phyloP scores from a whole-genome alignment of 2,329 filamentous ascomycete species.

The Claviceps paspali region DNA sequence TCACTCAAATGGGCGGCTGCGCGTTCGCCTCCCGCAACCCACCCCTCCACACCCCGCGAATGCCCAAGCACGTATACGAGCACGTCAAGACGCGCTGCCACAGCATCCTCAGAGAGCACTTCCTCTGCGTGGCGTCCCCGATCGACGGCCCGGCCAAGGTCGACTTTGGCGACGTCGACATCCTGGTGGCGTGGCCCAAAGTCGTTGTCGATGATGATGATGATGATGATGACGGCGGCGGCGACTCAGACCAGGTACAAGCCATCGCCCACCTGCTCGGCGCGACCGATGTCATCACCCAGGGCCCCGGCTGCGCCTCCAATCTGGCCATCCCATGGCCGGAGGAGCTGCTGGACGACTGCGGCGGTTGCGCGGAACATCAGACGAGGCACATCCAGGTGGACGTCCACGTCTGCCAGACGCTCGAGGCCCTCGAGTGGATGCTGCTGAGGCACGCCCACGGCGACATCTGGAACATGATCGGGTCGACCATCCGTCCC shows the following conservation, averaged over 20 bases:
- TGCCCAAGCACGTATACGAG: constrained; percentile 43
- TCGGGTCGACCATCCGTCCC: constrained; percentile 48
- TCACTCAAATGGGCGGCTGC: constrained; percentile 48
- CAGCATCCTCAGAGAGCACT: constrained; percentile 33
- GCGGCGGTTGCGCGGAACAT: not conserved
- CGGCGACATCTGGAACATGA: constrained; percentile 52
- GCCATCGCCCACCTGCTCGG: constrained; percentile 20
- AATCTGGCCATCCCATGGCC: constrained; percentile 45
- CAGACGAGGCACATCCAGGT: constrained; percentile 43
- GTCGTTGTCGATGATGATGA: too few relatives aligned
- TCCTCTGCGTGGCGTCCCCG: constrained; percentile 39
- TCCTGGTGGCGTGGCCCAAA: constrained; percentile 36
- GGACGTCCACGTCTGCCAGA: constrained; percentile 44
- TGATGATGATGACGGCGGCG: constrained; percentile 2
- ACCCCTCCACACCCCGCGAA: constrained; percentile 47
- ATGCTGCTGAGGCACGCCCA: constrained; percentile 53
- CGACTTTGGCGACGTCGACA: constrained; percentile 59
- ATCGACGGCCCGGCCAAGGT: constrained; percentile 55
- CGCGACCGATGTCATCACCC: constrained; percentile 26
- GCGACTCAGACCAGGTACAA: constrained; percentile 16
- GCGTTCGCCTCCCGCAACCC: constrained; percentile 35
- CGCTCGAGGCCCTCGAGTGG: constrained; percentile 38
- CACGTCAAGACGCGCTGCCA: constrained; percentile 31
- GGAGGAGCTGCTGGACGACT: not conserved
- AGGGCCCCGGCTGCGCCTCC: constrained; percentile 13